Conservation (phyloP, 495 filamentous ascomycete species). For the Daldinia bambusicola region DNA sequence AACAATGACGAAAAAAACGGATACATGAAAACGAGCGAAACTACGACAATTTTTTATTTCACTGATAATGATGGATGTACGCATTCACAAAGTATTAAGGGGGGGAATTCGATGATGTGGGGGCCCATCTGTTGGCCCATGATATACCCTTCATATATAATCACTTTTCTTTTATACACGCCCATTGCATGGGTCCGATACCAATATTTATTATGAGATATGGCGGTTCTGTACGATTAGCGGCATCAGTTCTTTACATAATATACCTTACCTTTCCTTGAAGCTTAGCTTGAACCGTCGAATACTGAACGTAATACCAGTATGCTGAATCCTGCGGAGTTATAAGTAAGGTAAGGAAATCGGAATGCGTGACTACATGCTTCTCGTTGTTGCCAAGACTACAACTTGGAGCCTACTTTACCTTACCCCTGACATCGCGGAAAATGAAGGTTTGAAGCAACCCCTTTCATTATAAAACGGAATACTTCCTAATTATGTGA, state of each 20-base stretch:
- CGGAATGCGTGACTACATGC: too few relatives aligned
- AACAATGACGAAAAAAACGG: background rate
- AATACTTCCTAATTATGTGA: too few relatives aligned
- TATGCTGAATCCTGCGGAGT: too few relatives aligned
- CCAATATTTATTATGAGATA: slow-evolving; percentile 9
- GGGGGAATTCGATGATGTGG: background rate
- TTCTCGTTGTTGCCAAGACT: too few relatives aligned
- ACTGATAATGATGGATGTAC: background rate
- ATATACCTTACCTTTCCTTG: background rate
- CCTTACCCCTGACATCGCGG: too few relatives aligned
- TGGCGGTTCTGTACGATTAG: background rate
- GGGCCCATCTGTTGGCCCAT: background rate
- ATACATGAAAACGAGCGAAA: background rate
- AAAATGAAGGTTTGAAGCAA: too few relatives aligned
- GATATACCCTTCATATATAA: slow-evolving; percentile 35
- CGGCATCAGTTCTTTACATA: background rate
- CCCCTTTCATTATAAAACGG: too few relatives aligned
- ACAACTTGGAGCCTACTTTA: too few relatives aligned
- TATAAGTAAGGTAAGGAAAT: too few relatives aligned
- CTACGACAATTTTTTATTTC: background rate
- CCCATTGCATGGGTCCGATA: slow-evolving; percentile 9
- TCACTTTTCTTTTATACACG: slow-evolving; percentile 4
- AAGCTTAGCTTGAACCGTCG: too few relatives aligned
- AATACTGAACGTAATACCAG: too few relatives aligned
- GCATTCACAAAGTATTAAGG: background rate